A percentile compares a stretch with the other conserved stretches of the same genome.
Evolutionary conservation across 768 basidiomycete genomes (phyloP).

Genomic region (Tephrocybe sp.): DNA sequence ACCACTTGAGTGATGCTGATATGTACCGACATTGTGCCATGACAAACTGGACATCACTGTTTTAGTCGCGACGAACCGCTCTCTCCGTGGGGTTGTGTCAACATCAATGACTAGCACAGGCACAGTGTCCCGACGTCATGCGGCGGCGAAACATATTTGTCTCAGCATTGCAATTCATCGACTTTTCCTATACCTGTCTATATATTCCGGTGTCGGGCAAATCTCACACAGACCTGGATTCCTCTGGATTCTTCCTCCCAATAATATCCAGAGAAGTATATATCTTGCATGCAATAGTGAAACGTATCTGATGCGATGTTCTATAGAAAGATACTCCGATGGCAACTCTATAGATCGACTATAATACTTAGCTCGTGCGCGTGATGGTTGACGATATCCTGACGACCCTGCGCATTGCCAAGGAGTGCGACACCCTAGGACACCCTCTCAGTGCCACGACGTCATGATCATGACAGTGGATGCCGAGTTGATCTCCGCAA

Average conservation of each 20-base stretch:
- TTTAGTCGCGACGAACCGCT: too few species aligned
- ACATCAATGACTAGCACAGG: constrained; percentile 2
- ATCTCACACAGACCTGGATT: too few species aligned
- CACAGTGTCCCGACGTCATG: background rate
- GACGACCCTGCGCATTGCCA: constrained; percentile 1
- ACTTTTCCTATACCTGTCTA: constrained; percentile 1
- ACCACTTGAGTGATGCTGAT: too few species aligned
- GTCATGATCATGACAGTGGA: constrained; percentile 3
- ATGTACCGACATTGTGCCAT: background rate
- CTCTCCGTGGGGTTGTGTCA: background rate
- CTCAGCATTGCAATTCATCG: too few species aligned
- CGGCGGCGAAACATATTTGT: background rate
- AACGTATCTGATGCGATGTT: background rate
- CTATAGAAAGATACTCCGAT: background rate
- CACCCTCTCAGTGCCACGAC: constrained; percentile 1
- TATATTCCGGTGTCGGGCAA: background rate
- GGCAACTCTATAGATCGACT: background rate
- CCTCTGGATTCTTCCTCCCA: too few species aligned
- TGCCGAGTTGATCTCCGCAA: background rate
- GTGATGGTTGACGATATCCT: constrained; percentile 1
- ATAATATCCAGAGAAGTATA: too few species aligned
- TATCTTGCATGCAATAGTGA: too few species aligned
- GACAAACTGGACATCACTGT: too few species aligned
- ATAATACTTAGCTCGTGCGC: background rate
- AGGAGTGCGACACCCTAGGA: too few species aligned